phyloP scores from a whole-genome alignment of 352 stramenopile genomes.

The Globisporangium acanthophoron region DNA sequence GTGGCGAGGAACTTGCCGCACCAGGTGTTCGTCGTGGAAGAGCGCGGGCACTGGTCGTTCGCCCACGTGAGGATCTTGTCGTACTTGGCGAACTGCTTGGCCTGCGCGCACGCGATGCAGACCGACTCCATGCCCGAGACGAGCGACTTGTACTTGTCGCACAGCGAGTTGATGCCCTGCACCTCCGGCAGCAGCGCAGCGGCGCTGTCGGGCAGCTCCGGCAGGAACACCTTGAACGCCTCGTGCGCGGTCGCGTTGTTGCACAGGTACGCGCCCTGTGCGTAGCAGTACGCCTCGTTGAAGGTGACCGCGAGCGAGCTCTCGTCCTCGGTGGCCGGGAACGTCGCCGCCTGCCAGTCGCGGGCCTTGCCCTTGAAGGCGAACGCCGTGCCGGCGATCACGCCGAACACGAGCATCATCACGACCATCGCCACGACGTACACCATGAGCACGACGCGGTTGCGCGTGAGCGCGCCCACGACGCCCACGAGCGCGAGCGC shows the following conservation, averaged over 20 bases:
- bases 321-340: conserved; percentile 51
- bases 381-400: conserved; percentile 61
- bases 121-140: conserved; percentile 33
- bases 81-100: conserved; percentile 57
- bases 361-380: conserved; percentile 69
- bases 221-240: conserved; percentile 56
- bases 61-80: conserved; percentile 75
- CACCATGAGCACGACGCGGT: conserved; percentile 58
- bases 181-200: conserved; percentile 50
- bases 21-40: conserved; percentile 42
- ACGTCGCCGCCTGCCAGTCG: conserved; percentile 45
- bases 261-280: conserved; percentile 77
- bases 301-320: conserved; percentile 60
- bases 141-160: conserved; percentile 30
- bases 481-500: conserved; percentile 56
- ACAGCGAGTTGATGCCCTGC: conserved; percentile 54
- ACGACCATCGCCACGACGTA: conserved; percentile 71
- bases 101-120: conserved; percentile 44
- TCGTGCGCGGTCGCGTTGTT: conserved; percentile 67
- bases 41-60: conserved; percentile 68
- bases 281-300: conserved; percentile 83
- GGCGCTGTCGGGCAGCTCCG: conserved; percentile 29
- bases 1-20: conserved; percentile 50
- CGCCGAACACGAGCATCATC: conserved; percentile 65
- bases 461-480: conserved; percentile 58